Conservation (phyloP, 2,329 filamentous ascomycete genomes). For the Talaromyces verruculosus region DNA sequence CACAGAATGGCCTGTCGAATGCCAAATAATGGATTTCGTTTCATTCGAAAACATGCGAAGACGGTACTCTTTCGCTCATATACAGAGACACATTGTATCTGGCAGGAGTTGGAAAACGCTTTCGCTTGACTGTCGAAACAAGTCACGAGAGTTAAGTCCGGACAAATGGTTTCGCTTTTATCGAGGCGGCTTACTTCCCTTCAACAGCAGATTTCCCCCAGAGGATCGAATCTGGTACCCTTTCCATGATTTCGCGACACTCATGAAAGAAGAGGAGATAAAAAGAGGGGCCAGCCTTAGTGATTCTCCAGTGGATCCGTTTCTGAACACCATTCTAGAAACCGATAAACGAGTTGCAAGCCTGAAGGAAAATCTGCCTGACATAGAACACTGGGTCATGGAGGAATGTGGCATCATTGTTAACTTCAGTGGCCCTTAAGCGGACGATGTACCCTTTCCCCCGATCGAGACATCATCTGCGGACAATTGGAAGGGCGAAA, state of each 20-base stretch:
- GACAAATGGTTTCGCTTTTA: background rate
- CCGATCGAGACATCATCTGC: no score
- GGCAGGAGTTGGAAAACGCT: background rate
- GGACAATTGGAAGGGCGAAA: no score
- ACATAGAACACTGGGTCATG: background rate
- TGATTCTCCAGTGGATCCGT: background rate
- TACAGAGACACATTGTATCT: background rate
- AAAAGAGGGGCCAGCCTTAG: background rate
- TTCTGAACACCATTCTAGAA: background rate
- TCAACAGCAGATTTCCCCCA: background rate
- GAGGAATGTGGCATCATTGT: slow-evolving; percentile 1
- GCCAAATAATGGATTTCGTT: background rate
- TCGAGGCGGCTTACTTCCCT: background rate
- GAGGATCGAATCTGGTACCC: background rate
- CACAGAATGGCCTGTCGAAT: background rate
- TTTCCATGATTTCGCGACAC: background rate
- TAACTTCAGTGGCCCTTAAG: no score
- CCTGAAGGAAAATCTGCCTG: background rate
- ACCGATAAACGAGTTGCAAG: background rate
- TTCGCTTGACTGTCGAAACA: background rate
- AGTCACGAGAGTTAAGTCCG: background rate
- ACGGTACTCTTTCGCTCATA: background rate
- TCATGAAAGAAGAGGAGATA: background rate
- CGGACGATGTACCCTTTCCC: no score
- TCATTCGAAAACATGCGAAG: background rate